A percentile compares a stretch with the other conserved stretches of the same genome.
phyloP scores from a whole-genome alignment of 805 yeast genomes.

The Cyberlindnera misumaiensis region DNA sequence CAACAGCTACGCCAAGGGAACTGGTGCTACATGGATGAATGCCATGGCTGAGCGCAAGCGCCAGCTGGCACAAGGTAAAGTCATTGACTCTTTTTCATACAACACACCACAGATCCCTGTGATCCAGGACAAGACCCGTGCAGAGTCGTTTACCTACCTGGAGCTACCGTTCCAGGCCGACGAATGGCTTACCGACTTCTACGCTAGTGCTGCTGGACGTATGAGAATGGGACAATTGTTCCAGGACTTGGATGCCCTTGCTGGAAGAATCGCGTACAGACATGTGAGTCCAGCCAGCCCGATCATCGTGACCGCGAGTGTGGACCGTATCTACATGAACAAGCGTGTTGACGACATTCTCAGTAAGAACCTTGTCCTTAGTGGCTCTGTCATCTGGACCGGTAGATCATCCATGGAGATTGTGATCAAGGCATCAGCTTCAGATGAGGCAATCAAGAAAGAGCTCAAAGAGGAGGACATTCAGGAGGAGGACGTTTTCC shows the following conservation, averaged over 20 bases:
- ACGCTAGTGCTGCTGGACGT: slow-evolving; percentile 87
- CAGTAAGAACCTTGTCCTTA: slow-evolving; percentile 69
- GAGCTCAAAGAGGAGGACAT: slow-evolving; percentile 51
- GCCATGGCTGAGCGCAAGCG: slow-evolving; percentile 70
- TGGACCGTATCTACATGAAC: slow-evolving; percentile 83
- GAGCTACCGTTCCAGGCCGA: slow-evolving; percentile 81
- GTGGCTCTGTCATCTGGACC: slow-evolving; percentile 93
- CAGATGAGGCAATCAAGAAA: slow-evolving; percentile 46
- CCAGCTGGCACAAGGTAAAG: slow-evolving; percentile 66
- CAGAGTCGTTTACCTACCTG: slow-evolving; percentile 67
- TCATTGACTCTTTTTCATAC: slow-evolving; percentile 63
- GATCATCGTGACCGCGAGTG: slow-evolving; percentile 91
- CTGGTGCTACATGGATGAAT: slow-evolving; percentile 73
- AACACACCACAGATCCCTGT: slow-evolving; percentile 65
- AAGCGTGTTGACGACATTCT: slow-evolving; percentile 75
- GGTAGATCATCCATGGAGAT: slow-evolving; percentile 96
- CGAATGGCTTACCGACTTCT: slow-evolving; percentile 74
- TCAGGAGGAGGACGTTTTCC: slow-evolving; percentile 60
- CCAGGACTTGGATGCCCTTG: slow-evolving; percentile 90
- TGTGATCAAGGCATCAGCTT: slow-evolving; percentile 80
- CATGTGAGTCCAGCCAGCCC: slow-evolving; percentile 96
- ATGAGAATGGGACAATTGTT: slow-evolving; percentile 87
- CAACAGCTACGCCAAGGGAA: slow-evolving; percentile 20
- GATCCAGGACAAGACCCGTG: slow-evolving; percentile 65
- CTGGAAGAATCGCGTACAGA: slow-evolving; percentile 88